These are phyloP conservation scores for Verticillium nubilum DNA, from an alignment of 2,329 filamentous ascomycete species.

Conservation along the genomic window DNA sequence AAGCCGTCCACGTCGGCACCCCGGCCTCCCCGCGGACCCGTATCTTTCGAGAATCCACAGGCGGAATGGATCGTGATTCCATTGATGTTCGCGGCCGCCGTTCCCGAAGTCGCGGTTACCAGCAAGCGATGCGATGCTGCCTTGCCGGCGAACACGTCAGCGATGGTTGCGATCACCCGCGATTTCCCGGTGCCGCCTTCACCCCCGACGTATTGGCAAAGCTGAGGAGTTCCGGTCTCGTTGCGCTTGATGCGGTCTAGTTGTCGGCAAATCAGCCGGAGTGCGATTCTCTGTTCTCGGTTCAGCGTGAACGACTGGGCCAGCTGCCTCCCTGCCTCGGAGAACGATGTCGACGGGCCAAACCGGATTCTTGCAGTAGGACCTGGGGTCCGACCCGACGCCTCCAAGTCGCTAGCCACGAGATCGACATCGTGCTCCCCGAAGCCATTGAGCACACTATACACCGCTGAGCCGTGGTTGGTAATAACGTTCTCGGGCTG, in stretches of 20 bases:
- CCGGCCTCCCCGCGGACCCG: background rate
- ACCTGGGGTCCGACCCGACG: no score
- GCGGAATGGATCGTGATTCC: conserved; percentile 9
- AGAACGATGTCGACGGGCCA: conserved; percentile 4
- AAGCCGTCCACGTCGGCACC: background rate
- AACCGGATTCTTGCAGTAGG: background rate
- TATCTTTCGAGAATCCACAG: conserved; percentile 6
- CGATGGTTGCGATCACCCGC: conserved; percentile 5
- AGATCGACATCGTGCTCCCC: no score
- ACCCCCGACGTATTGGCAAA: conserved; percentile 8
- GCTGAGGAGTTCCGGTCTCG: conserved; percentile 1
- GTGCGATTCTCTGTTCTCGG: conserved; percentile 1
- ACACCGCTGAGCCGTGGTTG: no score
- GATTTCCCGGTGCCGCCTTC: conserved; percentile 9
- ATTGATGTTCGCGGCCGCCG: conserved; percentile 5
- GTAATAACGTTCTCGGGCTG: no score
- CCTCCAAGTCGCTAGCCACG: no score
- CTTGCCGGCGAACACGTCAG: conserved; percentile 1
- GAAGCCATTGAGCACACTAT: no score
- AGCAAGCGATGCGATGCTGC: conserved; percentile 1
- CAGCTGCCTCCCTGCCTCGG: background rate
- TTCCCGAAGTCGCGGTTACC: conserved; percentile 4
- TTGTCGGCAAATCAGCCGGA: conserved; percentile 6
- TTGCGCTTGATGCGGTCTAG: background rate
- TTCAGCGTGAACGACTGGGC: background rate